These are phyloP conservation scores for Rhodomyrtus tomentosa DNA, from an alignment of 345 rosid genomes.

Conservation along the genomic window DNA sequence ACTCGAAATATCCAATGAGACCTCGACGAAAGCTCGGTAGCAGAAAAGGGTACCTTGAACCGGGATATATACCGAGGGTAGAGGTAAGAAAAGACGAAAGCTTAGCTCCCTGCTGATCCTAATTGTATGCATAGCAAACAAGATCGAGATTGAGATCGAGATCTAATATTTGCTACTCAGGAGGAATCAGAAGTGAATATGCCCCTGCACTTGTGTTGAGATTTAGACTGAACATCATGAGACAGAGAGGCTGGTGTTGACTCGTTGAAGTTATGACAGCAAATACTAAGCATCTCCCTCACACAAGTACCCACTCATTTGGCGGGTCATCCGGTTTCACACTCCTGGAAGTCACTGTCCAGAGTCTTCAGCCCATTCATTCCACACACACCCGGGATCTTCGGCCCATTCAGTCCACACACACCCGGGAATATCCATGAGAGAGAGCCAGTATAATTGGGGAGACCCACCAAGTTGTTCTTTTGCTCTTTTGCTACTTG, in stretches of 20 bases:
- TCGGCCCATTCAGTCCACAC: background rate
- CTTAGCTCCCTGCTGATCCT: background rate
- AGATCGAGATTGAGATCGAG: background rate
- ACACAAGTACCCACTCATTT: background rate
- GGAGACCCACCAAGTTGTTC: background rate
- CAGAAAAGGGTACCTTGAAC: background rate
- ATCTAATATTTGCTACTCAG: background rate
- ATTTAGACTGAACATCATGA: background rate
- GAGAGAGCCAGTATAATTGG: background rate
- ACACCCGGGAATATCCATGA: background rate
- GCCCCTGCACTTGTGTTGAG: background rate
- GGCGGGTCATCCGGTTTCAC: background rate
- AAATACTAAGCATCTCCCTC: background rate
- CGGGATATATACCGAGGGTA: background rate
- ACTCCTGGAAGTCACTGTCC: background rate
- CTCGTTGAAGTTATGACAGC: background rate
- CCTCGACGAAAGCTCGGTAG: background rate
- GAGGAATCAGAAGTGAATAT: background rate
- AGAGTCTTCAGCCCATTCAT: background rate
- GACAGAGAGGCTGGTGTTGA: background rate
- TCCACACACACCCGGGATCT: background rate
- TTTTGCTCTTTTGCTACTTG: background rate
- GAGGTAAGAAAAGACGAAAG: background rate
- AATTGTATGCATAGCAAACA: background rate
- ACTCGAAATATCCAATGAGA: background rate